Percentiles rank a stretch among this genome's conserved stretches.
These are phyloP conservation scores for Euphorbia corollata DNA, from an alignment of 441 rosid species.

Conservation along the genomic window DNA sequence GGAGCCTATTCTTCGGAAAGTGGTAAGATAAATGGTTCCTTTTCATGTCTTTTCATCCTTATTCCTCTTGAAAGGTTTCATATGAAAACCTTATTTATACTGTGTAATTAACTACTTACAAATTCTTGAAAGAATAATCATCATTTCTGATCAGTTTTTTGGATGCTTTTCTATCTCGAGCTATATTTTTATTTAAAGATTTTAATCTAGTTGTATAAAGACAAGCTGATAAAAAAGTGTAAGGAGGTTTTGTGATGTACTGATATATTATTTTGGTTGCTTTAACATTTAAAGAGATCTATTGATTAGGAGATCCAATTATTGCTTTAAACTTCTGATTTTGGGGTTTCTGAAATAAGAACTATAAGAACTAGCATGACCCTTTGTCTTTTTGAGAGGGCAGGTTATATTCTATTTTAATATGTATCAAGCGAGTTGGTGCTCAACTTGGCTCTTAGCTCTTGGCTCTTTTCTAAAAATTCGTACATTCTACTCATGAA, in stretches of 20 bases:
- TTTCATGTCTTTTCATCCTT: not conserved
- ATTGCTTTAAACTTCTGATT: too few relatives aligned
- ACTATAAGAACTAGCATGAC: too few relatives aligned
- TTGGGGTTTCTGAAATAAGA: too few relatives aligned
- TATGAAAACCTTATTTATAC: not conserved
- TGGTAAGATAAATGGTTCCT: slow-evolving; percentile 36
- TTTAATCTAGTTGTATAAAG: too few relatives aligned
- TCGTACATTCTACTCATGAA: not conserved
- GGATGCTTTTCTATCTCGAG: not conserved
- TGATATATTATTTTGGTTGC: not conserved
- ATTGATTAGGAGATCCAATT: not conserved
- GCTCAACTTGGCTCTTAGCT: not conserved
- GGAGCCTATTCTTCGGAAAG: slow-evolving; percentile 86
- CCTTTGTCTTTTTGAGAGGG: too few relatives aligned
- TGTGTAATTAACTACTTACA: not conserved
- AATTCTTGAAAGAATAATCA: not conserved
- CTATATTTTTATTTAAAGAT: not conserved
- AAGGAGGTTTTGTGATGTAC: not conserved
- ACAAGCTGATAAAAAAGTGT: not conserved
- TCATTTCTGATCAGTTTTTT: not conserved
- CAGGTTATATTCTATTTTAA: not conserved
- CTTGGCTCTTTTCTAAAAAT: not conserved
- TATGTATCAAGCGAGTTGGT: not conserved
- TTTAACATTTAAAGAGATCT: not conserved
- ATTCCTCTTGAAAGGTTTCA: slow-evolving; percentile 4